A percentile compares a stretch with the other conserved stretches of the same genome.
Conservation (phyloP, 2,329 filamentous ascomycete genomes). For the Penicillium sp. region DNA sequence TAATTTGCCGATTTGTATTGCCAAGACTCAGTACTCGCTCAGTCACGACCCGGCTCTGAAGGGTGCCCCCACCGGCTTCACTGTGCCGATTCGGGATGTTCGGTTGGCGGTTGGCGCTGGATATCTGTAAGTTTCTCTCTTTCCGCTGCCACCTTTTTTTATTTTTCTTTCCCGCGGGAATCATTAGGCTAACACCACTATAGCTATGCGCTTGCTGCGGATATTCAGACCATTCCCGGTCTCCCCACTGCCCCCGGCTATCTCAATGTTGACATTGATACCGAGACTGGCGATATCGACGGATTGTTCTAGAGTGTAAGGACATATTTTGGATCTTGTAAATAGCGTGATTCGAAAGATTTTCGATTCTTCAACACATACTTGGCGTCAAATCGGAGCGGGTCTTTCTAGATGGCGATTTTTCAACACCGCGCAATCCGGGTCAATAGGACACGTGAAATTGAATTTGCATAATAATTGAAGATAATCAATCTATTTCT, state of each 20-base stretch:
- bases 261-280: constrained; percentile 81
- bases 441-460: constrained; percentile 2
- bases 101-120: constrained; percentile 90
- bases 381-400: constrained; percentile 18
- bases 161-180: constrained; percentile 34
- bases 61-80: constrained; percentile 91
- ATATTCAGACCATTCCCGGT: constrained; percentile 97
- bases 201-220: constrained; percentile 86
- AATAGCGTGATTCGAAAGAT: constrained; percentile 14
- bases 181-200: constrained; percentile 10
- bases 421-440: constrained; percentile 13
- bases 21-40: constrained; percentile 97
- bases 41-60: constrained; percentile 91
- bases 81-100: constrained; percentile 89
- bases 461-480: constrained; percentile 3
- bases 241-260: constrained; percentile 93
- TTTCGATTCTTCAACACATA: constrained; percentile 27
- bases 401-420: constrained; percentile 15
- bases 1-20: constrained; percentile 90
- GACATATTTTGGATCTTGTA: constrained; percentile 16
- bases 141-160: neutral
- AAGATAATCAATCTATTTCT: neutral
- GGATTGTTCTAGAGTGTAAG: constrained; percentile 69
- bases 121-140: constrained; percentile 63
- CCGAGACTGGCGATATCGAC: constrained; percentile 78